phyloP scores from a whole-genome alignment of 2,329 filamentous ascomycete species.

The Sarocladium strictum region DNA sequence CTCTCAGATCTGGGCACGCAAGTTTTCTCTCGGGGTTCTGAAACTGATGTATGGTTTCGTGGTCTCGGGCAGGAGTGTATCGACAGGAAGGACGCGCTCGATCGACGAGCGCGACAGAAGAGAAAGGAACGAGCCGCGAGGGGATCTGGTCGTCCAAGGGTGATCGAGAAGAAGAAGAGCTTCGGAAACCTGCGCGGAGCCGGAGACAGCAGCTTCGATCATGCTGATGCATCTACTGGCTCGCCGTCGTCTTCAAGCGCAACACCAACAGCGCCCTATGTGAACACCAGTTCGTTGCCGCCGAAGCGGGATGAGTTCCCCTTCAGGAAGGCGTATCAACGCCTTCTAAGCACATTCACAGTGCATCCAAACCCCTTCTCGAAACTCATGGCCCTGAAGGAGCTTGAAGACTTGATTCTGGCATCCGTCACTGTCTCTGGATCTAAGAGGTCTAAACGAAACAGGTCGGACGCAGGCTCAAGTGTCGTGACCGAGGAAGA shows the following conservation, averaged over 20 bases:
- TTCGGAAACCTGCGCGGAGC: slow-evolving; percentile 56
- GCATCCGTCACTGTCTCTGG: slow-evolving; percentile 52
- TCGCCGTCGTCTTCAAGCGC: slow-evolving; percentile 1
- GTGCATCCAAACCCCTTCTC: slow-evolving; percentile 81
- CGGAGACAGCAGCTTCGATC: slow-evolving; percentile 32
- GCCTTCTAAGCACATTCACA: slow-evolving; percentile 78
- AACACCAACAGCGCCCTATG: not conserved
- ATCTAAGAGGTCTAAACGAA: slow-evolving; percentile 28
- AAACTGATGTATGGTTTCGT: slow-evolving; percentile 86
- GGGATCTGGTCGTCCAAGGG: slow-evolving; percentile 41
- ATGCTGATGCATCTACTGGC: not conserved
- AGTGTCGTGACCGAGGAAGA: slow-evolving; percentile 28
- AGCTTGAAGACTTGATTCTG: slow-evolving; percentile 76
- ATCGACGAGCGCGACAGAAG: slow-evolving; percentile 40
- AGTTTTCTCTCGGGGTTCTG: slow-evolving; percentile 82
- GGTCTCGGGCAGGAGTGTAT: slow-evolving; percentile 61
- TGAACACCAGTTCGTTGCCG: not conserved
- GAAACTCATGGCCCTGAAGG: slow-evolving; percentile 77
- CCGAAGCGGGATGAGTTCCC: slow-evolving; percentile 54
- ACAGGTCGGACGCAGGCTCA: slow-evolving; percentile 29
- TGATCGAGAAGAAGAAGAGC: slow-evolving; percentile 62
- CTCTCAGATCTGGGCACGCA: slow-evolving; percentile 84
- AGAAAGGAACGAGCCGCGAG: slow-evolving; percentile 33
- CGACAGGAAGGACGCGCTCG: slow-evolving; percentile 51
- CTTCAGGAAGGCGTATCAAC: slow-evolving; percentile 73